A percentile compares a stretch with the other conserved stretches of the same genome.
These are phyloP conservation scores for Barnettozyma populi DNA, from an alignment of 805 yeast species.

Conservation along the genomic window DNA sequence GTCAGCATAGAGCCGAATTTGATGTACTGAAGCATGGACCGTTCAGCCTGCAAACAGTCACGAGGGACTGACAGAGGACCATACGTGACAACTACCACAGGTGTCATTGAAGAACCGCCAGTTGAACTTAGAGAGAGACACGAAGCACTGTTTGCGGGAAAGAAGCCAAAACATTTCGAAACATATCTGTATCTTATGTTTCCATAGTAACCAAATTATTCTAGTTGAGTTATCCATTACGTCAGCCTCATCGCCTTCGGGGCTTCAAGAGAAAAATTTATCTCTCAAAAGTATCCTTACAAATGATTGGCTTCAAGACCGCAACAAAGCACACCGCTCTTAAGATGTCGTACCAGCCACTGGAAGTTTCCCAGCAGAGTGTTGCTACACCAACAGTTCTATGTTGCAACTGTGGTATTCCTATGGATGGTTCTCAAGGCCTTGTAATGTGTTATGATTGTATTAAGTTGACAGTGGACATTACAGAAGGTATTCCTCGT, in stretches of 20 bases:
- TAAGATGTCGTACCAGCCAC: conserved; percentile 33
- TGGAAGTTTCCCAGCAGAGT: conserved; percentile 31
- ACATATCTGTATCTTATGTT: no score
- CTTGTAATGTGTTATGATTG: conserved; percentile 97
- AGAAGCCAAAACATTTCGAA: no score
- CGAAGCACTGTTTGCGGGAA: no score
- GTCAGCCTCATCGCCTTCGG: not conserved
- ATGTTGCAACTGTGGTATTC: conserved; percentile 98
- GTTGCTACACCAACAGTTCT: conserved; percentile 71
- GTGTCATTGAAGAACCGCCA: not conserved
- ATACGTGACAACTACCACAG: not conserved
- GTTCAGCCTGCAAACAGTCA: conserved; percentile 26
- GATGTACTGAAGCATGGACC: conserved; percentile 20
- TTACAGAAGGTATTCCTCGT: conserved; percentile 90
- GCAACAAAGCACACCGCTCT: no score
- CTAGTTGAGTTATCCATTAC: not conserved
- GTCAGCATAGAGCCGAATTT: conserved; percentile 19
- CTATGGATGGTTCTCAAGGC: conserved; percentile 93
- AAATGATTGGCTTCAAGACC: no score
- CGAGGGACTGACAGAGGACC: conserved; percentile 17
- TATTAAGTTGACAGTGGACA: conserved; percentile 87
- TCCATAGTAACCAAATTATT: not conserved
- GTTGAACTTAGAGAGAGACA: no score
- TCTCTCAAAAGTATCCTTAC: not conserved
- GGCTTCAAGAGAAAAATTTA: not conserved